These are phyloP conservation scores for Bryoerythrophyllum caledonicum DNA, from an alignment of 225 moss, liverwort and hornwort genomes.

Conservation along the genomic window DNA sequence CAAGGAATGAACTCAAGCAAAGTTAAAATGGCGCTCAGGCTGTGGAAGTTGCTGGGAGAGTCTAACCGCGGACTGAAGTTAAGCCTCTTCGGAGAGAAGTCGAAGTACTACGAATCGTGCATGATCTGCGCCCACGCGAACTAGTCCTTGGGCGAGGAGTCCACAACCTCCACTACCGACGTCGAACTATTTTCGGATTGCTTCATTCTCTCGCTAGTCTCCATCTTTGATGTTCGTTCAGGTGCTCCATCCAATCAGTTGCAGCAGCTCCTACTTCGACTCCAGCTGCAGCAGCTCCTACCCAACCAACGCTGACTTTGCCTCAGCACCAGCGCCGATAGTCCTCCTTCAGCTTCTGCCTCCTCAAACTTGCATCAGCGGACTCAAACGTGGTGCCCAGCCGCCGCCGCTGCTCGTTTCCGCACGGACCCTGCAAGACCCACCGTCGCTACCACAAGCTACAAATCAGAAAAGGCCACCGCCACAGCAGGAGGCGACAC, in stretches of 20 bases:
- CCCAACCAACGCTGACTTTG: too few species aligned
- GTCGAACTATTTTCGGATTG: not conserved
- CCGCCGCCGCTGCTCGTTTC: too few species aligned
- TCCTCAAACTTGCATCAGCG: too few species aligned
- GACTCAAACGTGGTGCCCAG: too few species aligned
- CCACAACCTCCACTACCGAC: not conserved
- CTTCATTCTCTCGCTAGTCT: slow-evolving; percentile 28
- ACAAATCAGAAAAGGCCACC: too few species aligned
- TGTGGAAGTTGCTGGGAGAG: slow-evolving; percentile 2
- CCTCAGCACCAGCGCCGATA: not conserved
- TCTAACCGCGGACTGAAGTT: slow-evolving; percentile 10
- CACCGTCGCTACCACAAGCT: too few species aligned
- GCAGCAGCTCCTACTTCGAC: too few species aligned
- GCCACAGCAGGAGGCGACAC: too few species aligned
- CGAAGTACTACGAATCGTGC: slow-evolving; percentile 28
- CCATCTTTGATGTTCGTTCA: slow-evolving; percentile 16
- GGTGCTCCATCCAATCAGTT: slow-evolving; percentile 1
- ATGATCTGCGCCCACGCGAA: slow-evolving; percentile 34
- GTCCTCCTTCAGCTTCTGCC: not conserved
- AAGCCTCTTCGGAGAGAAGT: slow-evolving; percentile 30
- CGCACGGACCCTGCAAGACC: too few species aligned
- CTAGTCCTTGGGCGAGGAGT: slow-evolving; percentile 34
- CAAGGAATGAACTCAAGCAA: not conserved
- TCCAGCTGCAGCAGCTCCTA: too few species aligned
- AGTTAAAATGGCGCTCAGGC: slow-evolving; percentile 12